Percentiles rank a stretch among this genome's conserved stretches.
Evolutionary conservation across 371 early-diverging fungal genomes (phyloP).

Genomic region (Mucor racemosus): DNA sequence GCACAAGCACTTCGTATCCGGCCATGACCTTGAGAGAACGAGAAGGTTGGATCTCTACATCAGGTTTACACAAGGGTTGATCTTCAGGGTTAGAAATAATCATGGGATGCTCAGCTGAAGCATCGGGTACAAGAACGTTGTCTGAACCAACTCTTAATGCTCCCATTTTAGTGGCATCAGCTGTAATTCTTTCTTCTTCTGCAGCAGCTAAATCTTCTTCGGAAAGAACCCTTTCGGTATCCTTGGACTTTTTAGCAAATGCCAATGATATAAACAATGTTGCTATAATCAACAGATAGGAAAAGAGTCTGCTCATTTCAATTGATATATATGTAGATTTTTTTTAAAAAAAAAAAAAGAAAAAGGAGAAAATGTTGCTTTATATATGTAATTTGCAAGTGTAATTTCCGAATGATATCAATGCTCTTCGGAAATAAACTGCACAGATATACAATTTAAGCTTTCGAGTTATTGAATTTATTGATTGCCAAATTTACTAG

Average conservation of each 20-base stretch:
- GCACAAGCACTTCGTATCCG: slow-evolving; percentile 43
- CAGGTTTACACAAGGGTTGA: slow-evolving; percentile 46
- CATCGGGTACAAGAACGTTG: slow-evolving; percentile 41
- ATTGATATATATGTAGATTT: too few species aligned
- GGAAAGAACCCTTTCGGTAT: neutral
- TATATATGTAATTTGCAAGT: too few species aligned
- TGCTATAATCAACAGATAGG: neutral
- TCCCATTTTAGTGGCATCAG: slow-evolving; percentile 12
- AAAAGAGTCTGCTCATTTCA: neutral
- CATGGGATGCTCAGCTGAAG: slow-evolving; percentile 46
- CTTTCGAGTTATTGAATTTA: too few species aligned
- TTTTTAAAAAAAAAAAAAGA: neutral
- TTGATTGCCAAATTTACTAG: too few species aligned
- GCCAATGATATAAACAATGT: neutral
- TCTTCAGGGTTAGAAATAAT: slow-evolving; percentile 38
- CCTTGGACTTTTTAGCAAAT: neutral
- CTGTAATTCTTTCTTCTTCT: slow-evolving; percentile 1
- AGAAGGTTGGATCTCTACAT: slow-evolving; percentile 22
- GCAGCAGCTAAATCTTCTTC: neutral
- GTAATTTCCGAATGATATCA: too few species aligned
- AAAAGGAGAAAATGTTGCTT: neutral
- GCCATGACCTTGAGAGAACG: slow-evolving; percentile 31
- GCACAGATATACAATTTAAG: too few species aligned
- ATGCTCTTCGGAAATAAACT: too few species aligned
- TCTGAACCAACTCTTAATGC: slow-evolving; percentile 35